Base-by-base conservation (phyloP, 2,329 filamentous ascomycete genomes). In the Teratosphaeria epicoccoides region DNA sequence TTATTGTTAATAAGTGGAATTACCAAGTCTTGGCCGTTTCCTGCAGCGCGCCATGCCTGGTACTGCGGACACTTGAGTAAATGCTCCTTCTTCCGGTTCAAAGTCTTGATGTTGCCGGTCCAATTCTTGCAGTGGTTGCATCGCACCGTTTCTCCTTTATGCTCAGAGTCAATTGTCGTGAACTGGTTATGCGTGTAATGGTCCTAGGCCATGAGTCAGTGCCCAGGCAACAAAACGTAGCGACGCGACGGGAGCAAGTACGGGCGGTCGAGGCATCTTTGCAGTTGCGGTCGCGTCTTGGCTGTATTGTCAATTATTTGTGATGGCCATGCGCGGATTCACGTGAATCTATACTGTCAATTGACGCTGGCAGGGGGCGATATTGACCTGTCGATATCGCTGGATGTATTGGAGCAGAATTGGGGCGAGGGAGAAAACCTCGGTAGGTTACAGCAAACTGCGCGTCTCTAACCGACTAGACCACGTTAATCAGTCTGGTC, bases 51-150 rank as follows among this genome's bases (percentile, higher is more conserved):
- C 64, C 63, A 66, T 20, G 54, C 48, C 26, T 54, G 49, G 52
- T 66, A 66, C 46, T 57, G 56, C 9, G 57, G 49, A 45, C 64
- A 66, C 25, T 59, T 60, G 23, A 57, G 49, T 14, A 66, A 57
- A 54, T 65, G 64, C 1, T 59, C 56, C 46, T 66, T 66, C 51
- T 66, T 66, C 51, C 64, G 62, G 33, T 62, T 62, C 20, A 66
- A 56, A 7, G 61, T 65, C 58, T 63, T 63, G 55, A 59, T 48
- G 49, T 57, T 63, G 25, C 62, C 62, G 12, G 61, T 63, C 64
- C 64, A 66, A 45, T 57, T 55, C 49, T 61, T 60, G 53, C 63
- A 66, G 52, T 66, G 63, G 12, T 56, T 51, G 57, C 63, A 66
- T 50, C 61, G 61, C 11, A 64, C 62, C 24, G 60, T 66, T 25